A percentile compares a stretch with the other conserved stretches of the same genome.
These are phyloP conservation scores for Ramichloridium luteum DNA, from an alignment of 2,329 filamentous ascomycete species.

Conservation along the genomic window DNA sequence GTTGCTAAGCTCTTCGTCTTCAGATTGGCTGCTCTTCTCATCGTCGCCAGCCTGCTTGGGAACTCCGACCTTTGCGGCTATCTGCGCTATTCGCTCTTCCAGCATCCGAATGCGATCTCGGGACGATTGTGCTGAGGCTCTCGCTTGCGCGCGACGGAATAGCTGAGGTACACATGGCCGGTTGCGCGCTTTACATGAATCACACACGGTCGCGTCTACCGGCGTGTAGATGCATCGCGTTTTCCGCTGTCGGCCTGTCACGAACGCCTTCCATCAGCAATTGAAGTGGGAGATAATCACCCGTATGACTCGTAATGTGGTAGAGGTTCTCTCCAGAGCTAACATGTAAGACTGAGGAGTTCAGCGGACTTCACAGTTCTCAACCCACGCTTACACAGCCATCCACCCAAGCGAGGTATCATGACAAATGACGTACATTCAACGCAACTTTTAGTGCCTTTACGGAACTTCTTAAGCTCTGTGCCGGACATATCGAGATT, in stretches of 20 bases:
- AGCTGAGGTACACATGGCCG: constrained; percentile 14
- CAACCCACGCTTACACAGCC: too few relatives aligned
- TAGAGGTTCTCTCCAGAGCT: too few relatives aligned
- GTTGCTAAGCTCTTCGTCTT: too few relatives aligned
- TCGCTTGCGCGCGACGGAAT: constrained; percentile 8
- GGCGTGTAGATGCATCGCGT: constrained; percentile 20
- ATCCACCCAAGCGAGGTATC: too few relatives aligned
- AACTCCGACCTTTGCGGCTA: constrained; percentile 3
- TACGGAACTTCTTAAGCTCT: constrained; percentile 13
- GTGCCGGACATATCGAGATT: constrained; percentile 1
- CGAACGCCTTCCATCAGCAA: constrained; percentile 1
- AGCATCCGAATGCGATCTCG: constrained; percentile 15
- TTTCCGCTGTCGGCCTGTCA: constrained; percentile 22
- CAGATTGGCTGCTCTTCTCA: too few relatives aligned
- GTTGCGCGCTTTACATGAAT: constrained; percentile 11
- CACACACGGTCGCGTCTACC: constrained; percentile 12
- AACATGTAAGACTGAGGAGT: too few relatives aligned
- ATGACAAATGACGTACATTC: constrained; percentile 17
- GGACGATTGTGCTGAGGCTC: constrained; percentile 10
- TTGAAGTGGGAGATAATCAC: neutral
- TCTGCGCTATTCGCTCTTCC: constrained; percentile 10
- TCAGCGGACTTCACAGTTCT: too few relatives aligned
- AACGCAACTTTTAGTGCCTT: constrained; percentile 22
- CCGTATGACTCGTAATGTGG: too few relatives aligned
- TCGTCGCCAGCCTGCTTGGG: too few relatives aligned